phyloP scores from a whole-genome alignment of 805 yeast genomes.

The Jamesozyma hellenica region DNA sequence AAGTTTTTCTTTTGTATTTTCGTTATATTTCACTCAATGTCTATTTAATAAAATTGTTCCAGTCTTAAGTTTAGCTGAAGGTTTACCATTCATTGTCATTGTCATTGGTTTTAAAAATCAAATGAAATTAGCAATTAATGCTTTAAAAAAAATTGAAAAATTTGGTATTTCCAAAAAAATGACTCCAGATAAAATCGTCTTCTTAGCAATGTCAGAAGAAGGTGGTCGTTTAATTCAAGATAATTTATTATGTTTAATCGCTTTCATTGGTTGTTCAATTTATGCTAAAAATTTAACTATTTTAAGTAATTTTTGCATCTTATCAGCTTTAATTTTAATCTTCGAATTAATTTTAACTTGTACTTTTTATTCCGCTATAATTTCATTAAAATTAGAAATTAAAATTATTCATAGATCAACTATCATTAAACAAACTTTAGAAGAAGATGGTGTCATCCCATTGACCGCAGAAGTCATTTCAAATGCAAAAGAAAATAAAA shows the following conservation, averaged over 20 bases:
- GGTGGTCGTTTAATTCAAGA: slow-evolving; percentile 48
- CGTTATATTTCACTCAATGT: slow-evolving; percentile 52
- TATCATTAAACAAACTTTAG: slow-evolving; percentile 65
- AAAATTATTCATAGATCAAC: slow-evolving; percentile 74
- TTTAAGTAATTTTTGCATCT: slow-evolving; percentile 67
- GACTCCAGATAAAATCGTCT: slow-evolving; percentile 24
- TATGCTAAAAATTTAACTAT: slow-evolving; percentile 62
- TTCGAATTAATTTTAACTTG: slow-evolving; percentile 64
- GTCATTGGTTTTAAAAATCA: slow-evolving; percentile 88
- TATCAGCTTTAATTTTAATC: slow-evolving; percentile 58
- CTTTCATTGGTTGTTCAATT: slow-evolving; percentile 55
- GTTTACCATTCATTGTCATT: slow-evolving; percentile 86
- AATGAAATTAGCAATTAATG: slow-evolving; percentile 55
- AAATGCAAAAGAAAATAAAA: slow-evolving; percentile 17
- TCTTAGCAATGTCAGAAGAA: slow-evolving; percentile 29
- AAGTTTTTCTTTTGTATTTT: slow-evolving; percentile 73
- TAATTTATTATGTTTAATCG: slow-evolving; percentile 59
- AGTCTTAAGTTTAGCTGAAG: slow-evolving; percentile 70
- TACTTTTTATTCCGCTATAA: slow-evolving; percentile 74
- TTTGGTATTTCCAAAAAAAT: slow-evolving; percentile 27
- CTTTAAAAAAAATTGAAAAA: slow-evolving; percentile 32
- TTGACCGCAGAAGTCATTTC: slow-evolving; percentile 63
- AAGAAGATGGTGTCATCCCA: slow-evolving; percentile 84
- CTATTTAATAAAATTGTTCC: slow-evolving; percentile 54
- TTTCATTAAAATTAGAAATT: slow-evolving; percentile 83